Base-by-base conservation (phyloP, 192 early-diverging fungal genomes). In the Geranomyces michiganensis region DNA sequence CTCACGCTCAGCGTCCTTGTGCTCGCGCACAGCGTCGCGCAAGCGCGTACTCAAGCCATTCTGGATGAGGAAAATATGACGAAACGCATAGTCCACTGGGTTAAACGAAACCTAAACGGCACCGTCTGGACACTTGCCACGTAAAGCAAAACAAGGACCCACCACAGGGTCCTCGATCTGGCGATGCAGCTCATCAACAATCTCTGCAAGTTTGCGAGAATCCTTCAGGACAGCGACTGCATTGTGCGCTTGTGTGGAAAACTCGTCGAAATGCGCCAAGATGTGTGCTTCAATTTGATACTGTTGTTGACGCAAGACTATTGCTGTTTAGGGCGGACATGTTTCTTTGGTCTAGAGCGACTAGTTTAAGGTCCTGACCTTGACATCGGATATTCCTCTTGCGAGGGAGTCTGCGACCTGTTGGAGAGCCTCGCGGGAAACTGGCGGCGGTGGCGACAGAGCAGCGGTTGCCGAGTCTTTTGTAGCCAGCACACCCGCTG, bases 281-380 rank as follows among this genome's bases (percentile, higher is more conserved):
- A 58, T 53, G n/a, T 74, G 66, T 31, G 56, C 24, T 41, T 74
- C 73, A 9, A 74, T 41, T 62, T 74, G 73, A 48, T 59, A 68
- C 73, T 74, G 49, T 17, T 15, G 55, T 13, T 21, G 21, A 68
- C 13, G 9, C 8, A 10, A 47, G 12, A 47, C 10, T n/a, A n/a
- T n/a, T n/a, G n/a, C n/a, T n/a, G n/a, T n/a, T n/a, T n/a, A n/a
- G n/a, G n/a, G n/a, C n/a, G n/a, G 22, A 41, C 17, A 0, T 46
- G 44, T 41, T 13, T 14, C 44, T 31, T 2, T 0, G 17, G 1
- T 31, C 21, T 45, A n/a, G n/a, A n/a, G n/a, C n/a, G n/a, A n/a
- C n/a, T n/a, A n/a, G n/a, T 26, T 5, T 0, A 56, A n/a, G 26
- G 27, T 29, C 9, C 61, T 12, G 1, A 71, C 70, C 61, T 71